These are phyloP conservation scores for Aspergillus nidulans DNA, from an alignment of 495 filamentous ascomycete genomes.

Conservation along the genomic window DNA sequence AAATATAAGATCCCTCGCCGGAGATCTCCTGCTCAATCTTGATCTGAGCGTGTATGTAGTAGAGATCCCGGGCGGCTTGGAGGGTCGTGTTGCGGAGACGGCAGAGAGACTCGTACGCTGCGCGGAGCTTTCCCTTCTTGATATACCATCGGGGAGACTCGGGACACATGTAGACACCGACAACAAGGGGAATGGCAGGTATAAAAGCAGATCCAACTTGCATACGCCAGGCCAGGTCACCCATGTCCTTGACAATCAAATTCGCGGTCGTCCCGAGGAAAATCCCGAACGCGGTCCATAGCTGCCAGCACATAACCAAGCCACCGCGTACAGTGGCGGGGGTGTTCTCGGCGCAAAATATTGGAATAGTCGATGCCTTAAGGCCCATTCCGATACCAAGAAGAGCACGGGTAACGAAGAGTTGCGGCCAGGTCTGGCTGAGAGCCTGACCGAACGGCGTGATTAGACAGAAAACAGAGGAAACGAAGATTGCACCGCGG, in stretches of 20 bases:
- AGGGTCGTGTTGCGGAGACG: conserved; percentile 56
- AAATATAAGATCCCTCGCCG: conserved; percentile 47
- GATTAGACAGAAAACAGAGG: conserved; percentile 56
- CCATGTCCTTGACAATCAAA: conserved; percentile 55
- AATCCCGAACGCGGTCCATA: conserved; percentile 78
- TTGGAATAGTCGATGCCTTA: conserved; percentile 57
- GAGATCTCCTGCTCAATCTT: conserved; percentile 47
- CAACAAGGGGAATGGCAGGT: conserved; percentile 60
- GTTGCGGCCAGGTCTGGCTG: conserved; percentile 54
- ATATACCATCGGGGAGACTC: conserved; percentile 71
- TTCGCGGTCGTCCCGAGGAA: conserved; percentile 69
- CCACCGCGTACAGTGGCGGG: conserved; percentile 71
- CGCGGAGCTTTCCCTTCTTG: conserved; percentile 49
- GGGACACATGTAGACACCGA: conserved; percentile 61
- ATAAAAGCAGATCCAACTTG: conserved; percentile 77
- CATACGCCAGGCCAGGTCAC: conserved; percentile 64
- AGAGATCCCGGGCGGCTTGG: conserved; percentile 63
- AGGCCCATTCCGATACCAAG: conserved; percentile 66
- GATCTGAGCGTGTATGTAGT: conserved; percentile 60
- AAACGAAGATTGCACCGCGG: conserved; percentile 57
- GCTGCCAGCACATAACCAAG: conserved; percentile 80
- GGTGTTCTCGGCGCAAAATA: conserved; percentile 73
- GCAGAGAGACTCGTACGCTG: conserved; percentile 57
- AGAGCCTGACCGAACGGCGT: conserved; percentile 53
- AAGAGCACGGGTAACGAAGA: conserved; percentile 54